These are phyloP conservation scores for Pseudovirgaria hyperparasitica DNA, from an alignment of 2,329 filamentous ascomycete genomes.

Conservation along the genomic window DNA sequence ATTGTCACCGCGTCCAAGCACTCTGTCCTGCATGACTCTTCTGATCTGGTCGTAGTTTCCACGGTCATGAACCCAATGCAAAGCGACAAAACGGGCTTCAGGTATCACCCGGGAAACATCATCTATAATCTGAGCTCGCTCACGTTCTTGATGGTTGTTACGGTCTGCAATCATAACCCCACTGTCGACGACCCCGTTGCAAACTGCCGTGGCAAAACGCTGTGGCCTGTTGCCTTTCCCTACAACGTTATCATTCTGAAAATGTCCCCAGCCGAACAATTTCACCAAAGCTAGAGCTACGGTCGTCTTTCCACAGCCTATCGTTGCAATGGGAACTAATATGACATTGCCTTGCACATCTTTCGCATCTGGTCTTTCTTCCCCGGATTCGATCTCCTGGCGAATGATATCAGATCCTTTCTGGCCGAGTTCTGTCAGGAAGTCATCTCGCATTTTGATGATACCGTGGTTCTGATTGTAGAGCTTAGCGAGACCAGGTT, in stretches of 20 bases:
- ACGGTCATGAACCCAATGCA: constrained; percentile 74
- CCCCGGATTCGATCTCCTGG: constrained; percentile 48
- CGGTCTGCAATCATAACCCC: constrained; percentile 79
- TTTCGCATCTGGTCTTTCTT: constrained; percentile 32
- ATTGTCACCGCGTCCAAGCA: constrained; percentile 80
- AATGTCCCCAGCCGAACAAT: constrained; percentile 81
- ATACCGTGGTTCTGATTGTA: constrained; percentile 92
- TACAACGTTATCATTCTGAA: constrained; percentile 94
- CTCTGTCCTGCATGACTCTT: constrained; percentile 61
- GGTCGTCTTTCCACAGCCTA: constrained; percentile 96
- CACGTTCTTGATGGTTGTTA: constrained; percentile 83
- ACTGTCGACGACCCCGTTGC: constrained; percentile 49
- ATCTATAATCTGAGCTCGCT: constrained; percentile 74
- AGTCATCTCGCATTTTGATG: constrained; percentile 79
- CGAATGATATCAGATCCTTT: constrained; percentile 83
- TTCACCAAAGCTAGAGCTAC: constrained; percentile 68
- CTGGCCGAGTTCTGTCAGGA: constrained; percentile 68
- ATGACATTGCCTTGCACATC: constrained; percentile 57
- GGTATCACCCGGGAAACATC: constrained; percentile 55
- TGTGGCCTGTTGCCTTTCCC: constrained; percentile 62
- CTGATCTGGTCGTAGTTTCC: constrained; percentile 58
- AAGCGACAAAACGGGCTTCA: constrained; percentile 61
- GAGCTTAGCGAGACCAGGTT: constrained; percentile 53
- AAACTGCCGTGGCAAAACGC: constrained; percentile 61
- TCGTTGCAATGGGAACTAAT: constrained; percentile 81